Conservation (phyloP, 2,329 filamentous ascomycete species). For the Fusarium chaquense region DNA sequence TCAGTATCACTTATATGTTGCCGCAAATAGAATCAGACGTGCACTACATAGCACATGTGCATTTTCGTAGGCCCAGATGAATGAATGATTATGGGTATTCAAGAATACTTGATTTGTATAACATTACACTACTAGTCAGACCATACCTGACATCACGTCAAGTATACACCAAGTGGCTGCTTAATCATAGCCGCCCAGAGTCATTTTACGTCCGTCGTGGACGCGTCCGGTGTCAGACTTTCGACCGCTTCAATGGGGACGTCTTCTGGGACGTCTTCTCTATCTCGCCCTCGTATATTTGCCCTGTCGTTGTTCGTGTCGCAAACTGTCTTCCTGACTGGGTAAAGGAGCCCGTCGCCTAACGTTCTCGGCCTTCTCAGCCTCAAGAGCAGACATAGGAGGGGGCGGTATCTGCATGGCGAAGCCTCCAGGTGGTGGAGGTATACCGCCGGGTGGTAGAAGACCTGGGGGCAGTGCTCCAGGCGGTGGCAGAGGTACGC, state of each 20-base stretch:
- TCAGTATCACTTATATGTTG: not conserved
- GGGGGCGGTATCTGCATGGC: conserved; percentile 54
- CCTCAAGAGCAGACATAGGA: conserved; percentile 53
- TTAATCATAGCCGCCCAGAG: conserved; percentile 3
- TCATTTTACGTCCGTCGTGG: conserved; percentile 37
- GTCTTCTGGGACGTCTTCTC: not conserved
- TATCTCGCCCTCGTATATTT: conserved; percentile 69
- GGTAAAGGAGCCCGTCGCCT: conserved; percentile 77
- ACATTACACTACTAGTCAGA: conserved; percentile 9
- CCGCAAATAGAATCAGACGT: not conserved
- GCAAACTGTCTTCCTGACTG: conserved; percentile 84
- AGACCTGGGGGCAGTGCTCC: conserved; percentile 60
- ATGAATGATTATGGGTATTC: conserved; percentile 13
- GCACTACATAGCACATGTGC: not conserved
- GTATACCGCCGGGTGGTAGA: conserved; percentile 55
- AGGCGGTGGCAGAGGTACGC: conserved; percentile 70
- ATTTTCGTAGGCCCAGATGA: not conserved
- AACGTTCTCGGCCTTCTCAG: conserved; percentile 50
- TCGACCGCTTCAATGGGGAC: conserved; percentile 12
- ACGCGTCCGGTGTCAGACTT: conserved; percentile 44
- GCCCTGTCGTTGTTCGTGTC: conserved; percentile 77
- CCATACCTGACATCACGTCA: not conserved
- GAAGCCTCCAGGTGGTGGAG: conserved; percentile 52
- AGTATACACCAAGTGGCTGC: conserved; percentile 2
- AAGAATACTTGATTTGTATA: conserved; percentile 20